Conservation (phyloP, 1,284 basidiomycete species). For the Salmacisia buchloeana region DNA sequence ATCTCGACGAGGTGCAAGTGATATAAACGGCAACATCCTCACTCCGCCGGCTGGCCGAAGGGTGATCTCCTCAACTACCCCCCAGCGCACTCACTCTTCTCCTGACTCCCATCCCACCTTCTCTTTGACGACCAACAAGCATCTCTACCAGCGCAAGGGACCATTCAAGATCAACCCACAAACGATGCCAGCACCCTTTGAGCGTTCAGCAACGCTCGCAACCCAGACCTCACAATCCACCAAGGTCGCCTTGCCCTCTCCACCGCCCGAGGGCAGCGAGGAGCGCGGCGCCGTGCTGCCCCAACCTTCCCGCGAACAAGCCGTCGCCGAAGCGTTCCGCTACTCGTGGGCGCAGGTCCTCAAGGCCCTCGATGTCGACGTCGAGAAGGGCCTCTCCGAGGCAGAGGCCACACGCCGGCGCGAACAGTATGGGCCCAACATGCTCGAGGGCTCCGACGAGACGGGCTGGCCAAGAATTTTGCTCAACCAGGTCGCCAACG, state of each 20-base stretch:
- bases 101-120: no score
- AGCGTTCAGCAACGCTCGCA: neutral
- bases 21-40: no score
- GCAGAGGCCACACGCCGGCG: conserved; percentile 10
- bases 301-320: conserved; percentile 13
- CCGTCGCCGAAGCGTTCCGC: conserved; percentile 13
- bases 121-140: neutral
- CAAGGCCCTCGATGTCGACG: conserved; percentile 15
- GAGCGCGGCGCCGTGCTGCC: neutral
- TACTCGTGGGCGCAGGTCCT: conserved; percentile 15
- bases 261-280: neutral
- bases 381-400: conserved; percentile 14
- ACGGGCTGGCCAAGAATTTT: conserved; percentile 37
- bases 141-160: no score
- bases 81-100: no score
- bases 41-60: no score
- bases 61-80: no score
- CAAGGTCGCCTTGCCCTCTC: neutral
- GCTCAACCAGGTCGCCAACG: conserved; percentile 47
- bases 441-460: conserved; percentile 42
- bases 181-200: neutral
- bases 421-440: conserved; percentile 38
- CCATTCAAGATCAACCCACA: no score
- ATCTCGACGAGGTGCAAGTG: no score
- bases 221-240: neutral